phyloP scores from a whole-genome alignment of 805 yeast species.

The Ogataea methylovora region DNA sequence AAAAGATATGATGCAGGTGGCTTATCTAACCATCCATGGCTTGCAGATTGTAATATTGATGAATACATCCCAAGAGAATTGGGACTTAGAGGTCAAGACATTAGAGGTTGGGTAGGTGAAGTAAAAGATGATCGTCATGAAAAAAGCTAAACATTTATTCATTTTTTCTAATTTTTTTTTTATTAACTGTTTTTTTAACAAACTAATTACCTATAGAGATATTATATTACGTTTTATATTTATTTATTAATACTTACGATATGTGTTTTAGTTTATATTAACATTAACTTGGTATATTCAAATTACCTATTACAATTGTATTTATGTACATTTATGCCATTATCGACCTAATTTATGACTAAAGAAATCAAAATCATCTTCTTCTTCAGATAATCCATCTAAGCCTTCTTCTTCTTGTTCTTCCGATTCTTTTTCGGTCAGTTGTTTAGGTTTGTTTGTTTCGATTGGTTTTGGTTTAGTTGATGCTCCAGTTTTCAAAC shows the following conservation, averaged over 20 bases:
- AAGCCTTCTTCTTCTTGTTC: conserved; percentile 1
- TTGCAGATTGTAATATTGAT: conserved; percentile 21
- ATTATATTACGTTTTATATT: no score
- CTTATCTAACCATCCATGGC: conserved; percentile 47
- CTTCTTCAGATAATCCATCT: conserved; percentile 4
- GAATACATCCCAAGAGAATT: conserved; percentile 16
- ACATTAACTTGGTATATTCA: no score
- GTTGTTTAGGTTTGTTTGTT: no score
- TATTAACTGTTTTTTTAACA: no score
- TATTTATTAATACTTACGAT: no score
- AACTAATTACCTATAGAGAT: no score
- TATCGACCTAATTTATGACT: neutral
- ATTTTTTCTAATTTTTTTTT: no score
- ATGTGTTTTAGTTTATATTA: no score
- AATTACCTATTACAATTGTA: no score
- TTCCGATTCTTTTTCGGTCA: neutral
- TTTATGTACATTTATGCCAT: no score
- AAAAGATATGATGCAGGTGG: conserved; percentile 49
- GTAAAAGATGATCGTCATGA: no score
- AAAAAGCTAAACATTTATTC: no score
- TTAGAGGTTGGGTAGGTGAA: conserved; percentile 23
- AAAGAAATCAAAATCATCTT: conserved; percentile 2
- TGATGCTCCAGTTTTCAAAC: conserved; percentile 16
- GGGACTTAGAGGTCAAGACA: conserved; percentile 26
- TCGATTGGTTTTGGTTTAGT: conserved; percentile 10